These are phyloP conservation scores for Poronia punctata DNA, from an alignment of 495 filamentous ascomycete species.

Conservation along the genomic window DNA sequence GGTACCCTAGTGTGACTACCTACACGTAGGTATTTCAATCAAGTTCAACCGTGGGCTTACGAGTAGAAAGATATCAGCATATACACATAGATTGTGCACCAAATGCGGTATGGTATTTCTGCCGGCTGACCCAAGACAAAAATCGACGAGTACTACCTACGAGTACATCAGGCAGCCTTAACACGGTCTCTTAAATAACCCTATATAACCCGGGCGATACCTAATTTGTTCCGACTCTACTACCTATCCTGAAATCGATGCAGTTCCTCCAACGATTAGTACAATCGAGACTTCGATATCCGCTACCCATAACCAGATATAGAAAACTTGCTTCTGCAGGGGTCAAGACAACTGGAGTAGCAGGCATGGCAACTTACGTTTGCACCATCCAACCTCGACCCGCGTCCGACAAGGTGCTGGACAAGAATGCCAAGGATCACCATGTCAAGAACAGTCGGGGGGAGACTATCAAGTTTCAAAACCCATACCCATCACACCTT, in stretches of 20 bases:
- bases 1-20: no score
- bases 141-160: no score
- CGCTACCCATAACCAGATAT: constrained; percentile 7
- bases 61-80: no score
- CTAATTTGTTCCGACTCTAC: no score
- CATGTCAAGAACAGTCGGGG: constrained; percentile 29
- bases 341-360: constrained; percentile 11
- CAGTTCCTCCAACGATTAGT: constrained; percentile 2
- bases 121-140: no score
- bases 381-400: constrained; percentile 19
- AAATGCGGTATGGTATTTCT: no score
- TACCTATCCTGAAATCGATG: constrained; percentile 7
- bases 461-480: constrained; percentile 27
- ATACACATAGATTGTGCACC: no score
- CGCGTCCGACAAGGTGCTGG: constrained; percentile 13
- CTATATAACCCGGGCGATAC: no score
- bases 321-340: constrained; percentile 11
- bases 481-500: constrained; percentile 27
- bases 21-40: no score
- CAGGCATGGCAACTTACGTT: constrained; percentile 20
- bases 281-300: constrained; percentile 3
- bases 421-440: constrained; percentile 21
- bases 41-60: no score
- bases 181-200: no score
- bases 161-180: no score